These are phyloP conservation scores for Gossypium arboreum DNA, from an alignment of 345 rosid genomes.

Conservation along the genomic window DNA sequence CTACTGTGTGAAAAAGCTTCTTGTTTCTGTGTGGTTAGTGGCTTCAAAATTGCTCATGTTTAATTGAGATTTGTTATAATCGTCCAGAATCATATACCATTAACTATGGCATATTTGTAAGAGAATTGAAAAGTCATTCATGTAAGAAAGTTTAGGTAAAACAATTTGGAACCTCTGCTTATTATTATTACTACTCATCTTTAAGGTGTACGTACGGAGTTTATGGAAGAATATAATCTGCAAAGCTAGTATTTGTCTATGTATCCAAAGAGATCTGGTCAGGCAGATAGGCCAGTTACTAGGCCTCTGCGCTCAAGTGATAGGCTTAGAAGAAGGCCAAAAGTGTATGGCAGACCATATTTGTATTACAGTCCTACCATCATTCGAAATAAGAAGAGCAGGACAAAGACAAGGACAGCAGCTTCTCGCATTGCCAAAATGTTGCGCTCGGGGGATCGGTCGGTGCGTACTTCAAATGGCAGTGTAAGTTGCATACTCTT, in stretches of 20 bases:
- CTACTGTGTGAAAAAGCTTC: not conserved
- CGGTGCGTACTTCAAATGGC: conserved; percentile 46
- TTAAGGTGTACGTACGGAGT: conserved; percentile 23
- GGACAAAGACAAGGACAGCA: conserved; percentile 81
- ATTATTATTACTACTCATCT: not conserved
- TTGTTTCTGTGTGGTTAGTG: not conserved
- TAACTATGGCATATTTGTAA: not conserved
- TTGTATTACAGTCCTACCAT: conserved; percentile 58
- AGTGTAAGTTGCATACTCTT: conserved; percentile 41
- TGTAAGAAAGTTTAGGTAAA: not conserved
- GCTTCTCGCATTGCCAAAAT: conserved; percentile 95
- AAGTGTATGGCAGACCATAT: conserved; percentile 49
- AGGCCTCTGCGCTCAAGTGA: conserved; percentile 89
- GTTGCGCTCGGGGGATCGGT: conserved; percentile 58
- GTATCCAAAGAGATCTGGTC: conserved; percentile 76
- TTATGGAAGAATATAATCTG: conserved; percentile 45
- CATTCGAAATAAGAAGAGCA: conserved; percentile 59
- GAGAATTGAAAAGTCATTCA: not conserved
- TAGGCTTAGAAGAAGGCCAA: conserved; percentile 91
- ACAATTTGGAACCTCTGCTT: not conserved
- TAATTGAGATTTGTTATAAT: not conserved
- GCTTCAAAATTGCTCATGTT: not conserved
- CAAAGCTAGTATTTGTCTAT: conserved; percentile 47
- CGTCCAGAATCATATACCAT: conserved; percentile 1
- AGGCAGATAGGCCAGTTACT: conserved; percentile 75